These are phyloP conservation scores for Sclerotinia glacialis DNA, from an alignment of 2,329 filamentous ascomycete genomes.

Conservation along the genomic window DNA sequence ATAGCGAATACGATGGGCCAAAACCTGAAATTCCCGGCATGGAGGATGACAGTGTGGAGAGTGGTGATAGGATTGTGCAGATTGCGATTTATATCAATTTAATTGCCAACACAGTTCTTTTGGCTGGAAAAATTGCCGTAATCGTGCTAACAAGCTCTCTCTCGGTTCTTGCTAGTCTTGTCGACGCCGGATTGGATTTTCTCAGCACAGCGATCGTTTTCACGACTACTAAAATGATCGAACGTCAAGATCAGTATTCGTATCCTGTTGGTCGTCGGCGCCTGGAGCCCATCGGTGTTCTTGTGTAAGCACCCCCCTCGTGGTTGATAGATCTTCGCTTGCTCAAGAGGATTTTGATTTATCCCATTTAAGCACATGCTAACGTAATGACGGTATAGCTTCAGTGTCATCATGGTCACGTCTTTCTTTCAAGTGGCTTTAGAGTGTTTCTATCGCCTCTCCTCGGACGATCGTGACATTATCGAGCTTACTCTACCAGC, in stretches of 20 bases:
- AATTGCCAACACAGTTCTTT: slow-evolving; percentile 56
- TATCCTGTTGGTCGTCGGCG: slow-evolving; percentile 58
- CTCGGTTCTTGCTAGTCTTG: slow-evolving; percentile 59
- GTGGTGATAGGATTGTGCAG: slow-evolving; percentile 72
- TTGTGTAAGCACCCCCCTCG: slow-evolving; percentile 43
- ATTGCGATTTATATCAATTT: slow-evolving; percentile 76
- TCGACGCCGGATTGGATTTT: slow-evolving; percentile 60
- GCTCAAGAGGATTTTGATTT: background rate
- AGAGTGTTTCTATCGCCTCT: slow-evolving; percentile 57
- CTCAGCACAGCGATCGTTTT: slow-evolving; percentile 59
- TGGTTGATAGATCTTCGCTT: background rate
- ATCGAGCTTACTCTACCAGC: slow-evolving; percentile 52
- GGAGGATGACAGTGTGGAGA: slow-evolving; percentile 71
- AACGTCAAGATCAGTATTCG: slow-evolving; percentile 42
- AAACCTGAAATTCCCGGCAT: slow-evolving; percentile 65
- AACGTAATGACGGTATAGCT: slow-evolving; percentile 34
- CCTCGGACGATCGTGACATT: slow-evolving; percentile 48
- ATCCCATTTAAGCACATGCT: background rate
- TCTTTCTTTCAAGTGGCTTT: slow-evolving; percentile 60
- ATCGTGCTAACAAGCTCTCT: slow-evolving; percentile 56
- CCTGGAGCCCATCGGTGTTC: slow-evolving; percentile 59
- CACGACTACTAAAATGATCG: slow-evolving; percentile 57
- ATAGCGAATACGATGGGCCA: slow-evolving; percentile 45
- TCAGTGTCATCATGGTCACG: slow-evolving; percentile 62
- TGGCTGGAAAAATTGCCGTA: slow-evolving; percentile 54